These are phyloP conservation scores for Serendipita vermifera DNA, from an alignment of 768 basidiomycete genomes.

Conservation along the genomic window DNA sequence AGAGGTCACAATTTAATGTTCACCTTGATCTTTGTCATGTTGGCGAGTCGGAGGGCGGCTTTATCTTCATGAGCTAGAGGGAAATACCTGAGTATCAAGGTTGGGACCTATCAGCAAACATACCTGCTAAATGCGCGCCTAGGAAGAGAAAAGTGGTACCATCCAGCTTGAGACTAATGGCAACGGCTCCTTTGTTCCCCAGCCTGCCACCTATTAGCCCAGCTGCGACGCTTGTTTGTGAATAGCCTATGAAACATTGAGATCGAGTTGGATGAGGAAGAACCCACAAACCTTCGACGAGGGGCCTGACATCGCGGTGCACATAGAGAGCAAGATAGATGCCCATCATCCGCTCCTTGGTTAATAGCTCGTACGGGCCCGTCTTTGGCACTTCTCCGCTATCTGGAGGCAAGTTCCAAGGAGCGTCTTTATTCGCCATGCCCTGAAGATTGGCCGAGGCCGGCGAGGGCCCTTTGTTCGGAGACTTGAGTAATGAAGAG, in stretches of 20 bases:
- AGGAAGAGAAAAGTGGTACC: conserved; percentile 78
- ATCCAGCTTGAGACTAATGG: conserved; percentile 73
- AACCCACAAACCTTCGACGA: conserved; percentile 43
- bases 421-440: conserved; percentile 13
- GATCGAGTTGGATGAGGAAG: neutral
- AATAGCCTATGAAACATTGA: conserved; percentile 43
- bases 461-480: neutral
- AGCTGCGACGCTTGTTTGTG: conserved; percentile 72
- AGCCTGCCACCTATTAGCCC: conserved; percentile 83
- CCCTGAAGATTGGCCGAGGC: conserved; percentile 15
- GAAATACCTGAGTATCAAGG: conserved; percentile 10
- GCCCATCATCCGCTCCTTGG: conserved; percentile 87
- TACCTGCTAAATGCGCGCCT: conserved; percentile 83
- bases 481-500: neutral
- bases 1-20: neutral
- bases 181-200: conserved; percentile 88
- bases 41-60: conserved; percentile 65
- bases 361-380: conserved; percentile 72
- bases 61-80: conserved; percentile 60
- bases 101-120: neutral
- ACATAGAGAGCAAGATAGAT: conserved; percentile 68
- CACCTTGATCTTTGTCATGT: conserved; percentile 82
- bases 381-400: conserved; percentile 23
- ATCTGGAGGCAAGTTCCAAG: conserved; percentile 16
- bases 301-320: conserved; percentile 51